These are phyloP conservation scores for Chytriomyces confervae DNA, from an alignment of 192 early-diverging fungal genomes.

Conservation along the genomic window DNA sequence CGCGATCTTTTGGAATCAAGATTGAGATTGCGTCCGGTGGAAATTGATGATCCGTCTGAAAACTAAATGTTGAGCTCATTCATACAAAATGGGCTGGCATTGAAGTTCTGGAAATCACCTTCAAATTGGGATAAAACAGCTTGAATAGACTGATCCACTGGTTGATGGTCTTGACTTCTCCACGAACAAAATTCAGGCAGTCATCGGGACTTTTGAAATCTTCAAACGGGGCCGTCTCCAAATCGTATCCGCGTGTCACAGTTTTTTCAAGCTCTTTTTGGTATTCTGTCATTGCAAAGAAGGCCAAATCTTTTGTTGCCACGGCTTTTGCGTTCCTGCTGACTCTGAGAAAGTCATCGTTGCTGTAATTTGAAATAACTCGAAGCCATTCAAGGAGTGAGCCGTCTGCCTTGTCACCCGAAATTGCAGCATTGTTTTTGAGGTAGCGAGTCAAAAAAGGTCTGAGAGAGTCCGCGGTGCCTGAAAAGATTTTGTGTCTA, in stretches of 20 bases:
- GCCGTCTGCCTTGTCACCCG: neutral
- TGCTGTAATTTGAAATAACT: neutral
- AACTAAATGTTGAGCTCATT: neutral
- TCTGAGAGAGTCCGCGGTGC: neutral
- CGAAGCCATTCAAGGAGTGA: neutral
- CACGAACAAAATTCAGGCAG: neutral
- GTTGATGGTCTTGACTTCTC: neutral
- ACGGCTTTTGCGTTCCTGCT: neutral
- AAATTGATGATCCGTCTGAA: conserved; percentile 2
- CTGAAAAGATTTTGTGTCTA: conserved; percentile 1
- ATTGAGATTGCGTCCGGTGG: neutral
- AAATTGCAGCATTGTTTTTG: neutral
- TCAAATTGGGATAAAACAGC: neutral
- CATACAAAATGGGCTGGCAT: neutral
- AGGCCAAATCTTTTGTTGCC: neutral
- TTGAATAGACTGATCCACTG: neutral
- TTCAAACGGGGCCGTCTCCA: neutral
- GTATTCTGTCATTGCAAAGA: neutral
- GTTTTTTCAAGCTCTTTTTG: neutral
- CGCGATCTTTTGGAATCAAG: neutral
- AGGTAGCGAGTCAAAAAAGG: neutral
- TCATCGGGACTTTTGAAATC: neutral
- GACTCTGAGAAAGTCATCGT: neutral
- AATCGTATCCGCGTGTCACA: neutral
- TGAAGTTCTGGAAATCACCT: neutral